Percentiles rank a stretch among this genome's conserved stretches.
Conservation (phyloP, 495 filamentous ascomycete genomes). For the Massariosphaeria phaeospora region DNA sequence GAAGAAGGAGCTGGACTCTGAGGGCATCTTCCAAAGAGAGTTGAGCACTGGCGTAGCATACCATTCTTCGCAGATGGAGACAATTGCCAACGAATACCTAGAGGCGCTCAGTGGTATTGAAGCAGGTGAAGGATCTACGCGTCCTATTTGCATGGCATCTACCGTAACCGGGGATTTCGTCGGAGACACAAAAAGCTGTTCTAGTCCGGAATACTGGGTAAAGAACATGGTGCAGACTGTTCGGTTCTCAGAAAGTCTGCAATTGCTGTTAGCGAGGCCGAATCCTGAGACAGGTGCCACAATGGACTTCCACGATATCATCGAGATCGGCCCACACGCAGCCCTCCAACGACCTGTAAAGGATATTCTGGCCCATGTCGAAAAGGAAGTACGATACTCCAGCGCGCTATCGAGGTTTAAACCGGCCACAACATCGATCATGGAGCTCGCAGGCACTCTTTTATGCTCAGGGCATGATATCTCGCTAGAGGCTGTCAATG, state of each 20-base stretch:
- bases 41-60: slow-evolving; percentile 37
- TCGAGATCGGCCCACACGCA: slow-evolving; percentile 61
- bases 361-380: neutral
- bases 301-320: neutral
- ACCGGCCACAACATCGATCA: neutral
- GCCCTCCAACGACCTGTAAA: slow-evolving; percentile 54
- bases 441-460: neutral
- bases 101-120: neutral
- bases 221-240: slow-evolving; percentile 46
- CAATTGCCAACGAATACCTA: slow-evolving; percentile 27
- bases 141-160: slow-evolving; percentile 26
- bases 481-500: neutral
- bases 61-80: slow-evolving; percentile 40
- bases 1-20: neutral
- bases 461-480: neutral
- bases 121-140: neutral
- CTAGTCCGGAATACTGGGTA: slow-evolving; percentile 43
- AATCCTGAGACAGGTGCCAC: neutral
- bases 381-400: neutral
- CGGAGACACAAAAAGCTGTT: neutral
- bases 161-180: slow-evolving; percentile 36
- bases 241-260: slow-evolving; percentile 36
- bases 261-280: neutral
- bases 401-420: neutral
- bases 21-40: slow-evolving; percentile 27